phyloP scores from a whole-genome alignment of 177 flowering plant species.

The Vitis hybrid region DNA sequence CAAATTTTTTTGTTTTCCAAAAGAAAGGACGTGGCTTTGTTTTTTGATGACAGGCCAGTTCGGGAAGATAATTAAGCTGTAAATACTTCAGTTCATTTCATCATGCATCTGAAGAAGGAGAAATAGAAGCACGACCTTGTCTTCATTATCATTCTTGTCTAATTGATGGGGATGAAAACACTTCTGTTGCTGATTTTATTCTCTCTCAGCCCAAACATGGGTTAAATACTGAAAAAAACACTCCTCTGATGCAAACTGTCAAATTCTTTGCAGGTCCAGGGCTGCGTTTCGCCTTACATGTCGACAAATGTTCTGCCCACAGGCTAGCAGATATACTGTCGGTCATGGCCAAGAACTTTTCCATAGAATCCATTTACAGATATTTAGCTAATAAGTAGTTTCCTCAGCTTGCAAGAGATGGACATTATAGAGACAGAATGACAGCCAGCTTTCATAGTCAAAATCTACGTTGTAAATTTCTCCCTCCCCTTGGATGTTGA shows the following conservation, averaged over 20 bases:
- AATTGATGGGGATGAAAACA: no score
- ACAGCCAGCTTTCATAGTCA: background rate
- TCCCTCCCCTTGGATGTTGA: background rate
- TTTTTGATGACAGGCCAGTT: no score
- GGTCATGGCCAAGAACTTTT: background rate
- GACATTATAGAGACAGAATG: background rate
- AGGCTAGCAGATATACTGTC: conserved; percentile 19
- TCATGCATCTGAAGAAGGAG: no score
- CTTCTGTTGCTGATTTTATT: no score
- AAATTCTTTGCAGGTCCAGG: conserved; percentile 46
- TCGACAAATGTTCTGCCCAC: conserved; percentile 48
- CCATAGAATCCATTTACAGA: background rate
- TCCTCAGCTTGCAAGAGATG: background rate
- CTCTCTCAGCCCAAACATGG: no score
- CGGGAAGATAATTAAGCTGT: no score
- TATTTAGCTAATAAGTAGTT: background rate
- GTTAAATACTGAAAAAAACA: no score
- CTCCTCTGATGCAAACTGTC: background rate
- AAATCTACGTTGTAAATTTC: background rate
- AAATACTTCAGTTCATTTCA: no score
- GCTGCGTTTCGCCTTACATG: conserved; percentile 71
- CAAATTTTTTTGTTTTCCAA: no score
- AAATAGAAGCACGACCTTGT: no score
- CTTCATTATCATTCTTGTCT: no score
- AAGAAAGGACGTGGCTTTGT: no score